Conservation (phyloP, 805 yeast species). For the Candida schatavii region DNA sequence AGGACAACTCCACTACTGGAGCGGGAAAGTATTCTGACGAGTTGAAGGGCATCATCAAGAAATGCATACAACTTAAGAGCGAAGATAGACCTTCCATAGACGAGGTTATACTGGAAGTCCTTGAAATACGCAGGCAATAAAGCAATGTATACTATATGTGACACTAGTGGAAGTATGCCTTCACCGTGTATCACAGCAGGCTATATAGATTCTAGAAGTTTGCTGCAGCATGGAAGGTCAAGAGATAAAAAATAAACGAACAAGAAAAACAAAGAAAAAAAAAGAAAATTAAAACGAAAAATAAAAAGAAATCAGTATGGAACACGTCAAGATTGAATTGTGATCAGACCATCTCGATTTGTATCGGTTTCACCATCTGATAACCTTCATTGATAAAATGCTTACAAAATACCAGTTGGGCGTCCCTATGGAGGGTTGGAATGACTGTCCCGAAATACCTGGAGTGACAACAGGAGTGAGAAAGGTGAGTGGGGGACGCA, state of each 20-base stretch:
- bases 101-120: slow-evolving; percentile 50
- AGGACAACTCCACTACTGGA: slow-evolving; percentile 21
- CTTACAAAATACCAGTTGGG: slow-evolving; percentile 37
- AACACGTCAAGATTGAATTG: not conserved
- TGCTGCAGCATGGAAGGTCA: no score
- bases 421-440: slow-evolving; percentile 52
- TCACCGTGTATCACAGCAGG: not conserved
- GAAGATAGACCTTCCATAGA: slow-evolving; percentile 61
- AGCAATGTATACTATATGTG: no score
- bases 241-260: no score
- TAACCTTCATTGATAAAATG: no score
- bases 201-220: no score
- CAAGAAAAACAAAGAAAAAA: not conserved
- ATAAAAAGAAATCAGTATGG: no score
- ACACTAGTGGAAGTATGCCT: not conserved
- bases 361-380: not conserved
- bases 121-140: slow-evolving; percentile 27
- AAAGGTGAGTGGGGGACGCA: slow-evolving; percentile 6
- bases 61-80: slow-evolving; percentile 65
- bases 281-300: not conserved
- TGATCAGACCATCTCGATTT: no score
- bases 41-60: slow-evolving; percentile 52
- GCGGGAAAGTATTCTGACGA: slow-evolving; percentile 46
- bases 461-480: slow-evolving; percentile 3
- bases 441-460: slow-evolving; percentile 48